Evolutionary conservation across 306 rosid species (phyloP).

Genomic region (Pachyrhizus erosus): DNA sequence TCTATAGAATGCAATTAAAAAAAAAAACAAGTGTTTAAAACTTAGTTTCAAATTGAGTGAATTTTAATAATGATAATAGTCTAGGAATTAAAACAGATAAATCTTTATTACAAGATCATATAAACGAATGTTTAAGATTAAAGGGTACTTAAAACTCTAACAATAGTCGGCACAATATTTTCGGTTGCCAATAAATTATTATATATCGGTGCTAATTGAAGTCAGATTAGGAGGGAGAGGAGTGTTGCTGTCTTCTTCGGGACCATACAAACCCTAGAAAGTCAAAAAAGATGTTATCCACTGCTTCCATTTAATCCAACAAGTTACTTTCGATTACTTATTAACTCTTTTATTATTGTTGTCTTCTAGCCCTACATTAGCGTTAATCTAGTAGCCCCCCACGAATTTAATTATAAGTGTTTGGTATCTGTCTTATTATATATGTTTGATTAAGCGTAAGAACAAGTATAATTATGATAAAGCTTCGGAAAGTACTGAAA

Average conservation of each 20-base stretch:
- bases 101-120: background rate
- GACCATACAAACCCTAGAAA: slow-evolving; percentile 53
- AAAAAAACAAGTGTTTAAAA: background rate
- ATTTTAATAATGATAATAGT: background rate
- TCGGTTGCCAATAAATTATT: background rate
- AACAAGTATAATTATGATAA: slow-evolving; percentile 39
- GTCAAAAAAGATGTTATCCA: slow-evolving; percentile 58
- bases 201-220: background rate
- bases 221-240: slow-evolving; percentile 45
- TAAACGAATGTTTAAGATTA: background rate
- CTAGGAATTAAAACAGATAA: background rate
- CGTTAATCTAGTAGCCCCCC: slow-evolving; percentile 30
- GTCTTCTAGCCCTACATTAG: background rate
- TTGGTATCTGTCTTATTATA: slow-evolving; percentile 49
- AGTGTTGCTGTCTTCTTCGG: slow-evolving; percentile 52
- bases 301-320: slow-evolving; percentile 72
- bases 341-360: slow-evolving; percentile 31
- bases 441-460: slow-evolving; percentile 39
- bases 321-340: slow-evolving; percentile 51
- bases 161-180: background rate
- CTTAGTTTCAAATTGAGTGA: background rate
- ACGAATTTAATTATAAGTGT: slow-evolving; percentile 45
- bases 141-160: background rate
- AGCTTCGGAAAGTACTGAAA: slow-evolving; percentile 29
- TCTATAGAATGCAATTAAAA: background rate